Percentiles rank a stretch among this genome's conserved stretches.
Conservation (phyloP, 2,329 filamentous ascomycete genomes). For the Fusarium multiceps region DNA sequence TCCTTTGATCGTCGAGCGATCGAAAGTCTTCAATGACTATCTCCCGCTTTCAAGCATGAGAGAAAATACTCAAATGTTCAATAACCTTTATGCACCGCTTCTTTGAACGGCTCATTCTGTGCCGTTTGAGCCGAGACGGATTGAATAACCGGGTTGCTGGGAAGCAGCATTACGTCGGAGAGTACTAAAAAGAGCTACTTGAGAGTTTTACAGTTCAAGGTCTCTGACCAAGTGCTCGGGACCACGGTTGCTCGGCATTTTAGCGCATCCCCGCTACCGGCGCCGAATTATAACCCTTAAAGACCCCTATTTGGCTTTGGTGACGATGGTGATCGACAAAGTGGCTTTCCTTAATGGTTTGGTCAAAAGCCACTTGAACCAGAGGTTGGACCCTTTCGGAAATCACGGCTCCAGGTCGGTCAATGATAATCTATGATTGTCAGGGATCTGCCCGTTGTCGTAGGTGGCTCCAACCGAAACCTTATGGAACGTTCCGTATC, state of each 20-base stretch:
- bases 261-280: not conserved
- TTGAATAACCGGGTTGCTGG: not conserved
- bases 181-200: not conserved
- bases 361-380: not conserved
- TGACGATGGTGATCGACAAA: not conserved
- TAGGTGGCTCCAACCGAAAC: not conserved
- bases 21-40: not conserved
- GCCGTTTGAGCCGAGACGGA: not conserved
- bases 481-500: not conserved
- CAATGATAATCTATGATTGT: not conserved
- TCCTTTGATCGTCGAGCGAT: not conserved
- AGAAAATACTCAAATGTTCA: not conserved
- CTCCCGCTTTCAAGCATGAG: not conserved
- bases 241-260: conserved; percentile 3
- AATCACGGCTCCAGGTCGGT: not conserved
- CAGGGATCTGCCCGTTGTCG: conserved; percentile 1
- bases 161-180: not conserved
- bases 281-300: not conserved
- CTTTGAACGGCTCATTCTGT: not conserved
- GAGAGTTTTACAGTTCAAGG: not conserved
- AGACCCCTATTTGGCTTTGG: not conserved
- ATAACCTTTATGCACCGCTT: not conserved
- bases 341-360: not conserved
- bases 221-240: not conserved
- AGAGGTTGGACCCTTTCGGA: conserved; percentile 2